These are phyloP conservation scores for Macrophomina pseudophaseolina DNA, from an alignment of 2,329 filamentous ascomycete genomes.

Conservation along the genomic window DNA sequence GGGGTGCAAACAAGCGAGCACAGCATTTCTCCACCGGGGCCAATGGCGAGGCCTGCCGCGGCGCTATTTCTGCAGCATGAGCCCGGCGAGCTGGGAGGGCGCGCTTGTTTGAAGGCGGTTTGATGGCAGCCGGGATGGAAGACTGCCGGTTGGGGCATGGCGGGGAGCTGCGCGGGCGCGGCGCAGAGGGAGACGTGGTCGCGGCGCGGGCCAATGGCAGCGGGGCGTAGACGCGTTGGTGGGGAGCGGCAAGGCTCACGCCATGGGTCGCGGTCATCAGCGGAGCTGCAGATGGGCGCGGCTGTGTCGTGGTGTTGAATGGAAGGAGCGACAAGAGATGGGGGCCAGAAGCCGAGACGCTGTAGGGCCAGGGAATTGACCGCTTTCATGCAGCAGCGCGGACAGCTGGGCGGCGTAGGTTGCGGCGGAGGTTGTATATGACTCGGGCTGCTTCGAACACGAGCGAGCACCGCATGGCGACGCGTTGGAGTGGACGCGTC, in stretches of 20 bases:
- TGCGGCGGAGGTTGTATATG: background rate
- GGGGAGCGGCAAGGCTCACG: background rate
- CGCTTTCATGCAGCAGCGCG: background rate
- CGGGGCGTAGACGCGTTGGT: constrained; percentile 11
- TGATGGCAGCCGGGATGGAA: background rate
- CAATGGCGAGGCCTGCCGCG: background rate
- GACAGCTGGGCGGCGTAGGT: background rate
- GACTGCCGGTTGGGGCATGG: background rate
- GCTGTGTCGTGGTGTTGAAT: constrained; percentile 3
- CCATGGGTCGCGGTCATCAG: background rate
- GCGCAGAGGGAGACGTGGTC: constrained; percentile 3
- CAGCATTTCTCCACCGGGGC: background rate
- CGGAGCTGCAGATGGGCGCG: background rate
- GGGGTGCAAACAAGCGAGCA: background rate
- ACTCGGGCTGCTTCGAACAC: background rate
- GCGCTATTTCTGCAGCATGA: background rate
- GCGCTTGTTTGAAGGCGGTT: constrained; percentile 6
- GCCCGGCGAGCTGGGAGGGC: background rate
- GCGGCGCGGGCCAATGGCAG: background rate
- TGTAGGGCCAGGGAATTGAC: background rate
- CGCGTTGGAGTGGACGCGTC: background rate
- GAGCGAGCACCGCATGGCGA: background rate
- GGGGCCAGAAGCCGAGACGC: background rate
- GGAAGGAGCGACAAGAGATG: background rate
- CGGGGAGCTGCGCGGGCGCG: constrained; percentile 3